Evolutionary conservation across 176 grass and related monocot species (phyloP).

Genomic region (Lolium perenne): DNA sequence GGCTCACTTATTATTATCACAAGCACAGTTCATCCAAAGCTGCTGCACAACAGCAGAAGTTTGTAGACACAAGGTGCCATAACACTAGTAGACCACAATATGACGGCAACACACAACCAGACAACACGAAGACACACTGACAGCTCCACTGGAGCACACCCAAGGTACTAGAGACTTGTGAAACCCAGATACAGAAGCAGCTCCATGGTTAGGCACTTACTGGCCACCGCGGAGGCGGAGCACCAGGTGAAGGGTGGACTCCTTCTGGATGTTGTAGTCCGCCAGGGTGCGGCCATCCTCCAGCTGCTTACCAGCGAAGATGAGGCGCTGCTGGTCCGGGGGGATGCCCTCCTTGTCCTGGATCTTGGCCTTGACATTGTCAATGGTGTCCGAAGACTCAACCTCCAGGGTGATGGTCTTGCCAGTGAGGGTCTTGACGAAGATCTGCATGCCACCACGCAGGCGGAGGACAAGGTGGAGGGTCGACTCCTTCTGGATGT

Average conservation of each 20-base stretch:
- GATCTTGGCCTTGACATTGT: slow-evolving; percentile 83
- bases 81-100: background rate
- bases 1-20: no score
- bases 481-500: slow-evolving; percentile 83
- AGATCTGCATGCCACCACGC: slow-evolving; percentile 67
- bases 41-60: background rate
- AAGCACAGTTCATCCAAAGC: no score
- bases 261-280: no score
- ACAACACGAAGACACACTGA: background rate
- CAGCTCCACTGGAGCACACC: background rate
- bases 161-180: background rate
- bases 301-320: slow-evolving; percentile 68
- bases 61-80: background rate
- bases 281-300: slow-evolving; percentile 70
- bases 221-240: no score
- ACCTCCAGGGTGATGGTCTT: slow-evolving; percentile 93
- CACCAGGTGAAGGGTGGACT: no score
- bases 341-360: slow-evolving; percentile 93
- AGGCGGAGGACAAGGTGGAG: background rate
- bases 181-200: slow-evolving; percentile 15
- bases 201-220: background rate
- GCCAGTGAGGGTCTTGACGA: slow-evolving; percentile 75
- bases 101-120: background rate
- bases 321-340: slow-evolving; percentile 73
- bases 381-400: slow-evolving; percentile 60